Percentiles rank a stretch among this genome's conserved stretches.
These are phyloP conservation scores for Kurtzmaniella natalensis DNA, from an alignment of 1,139 yeast genomes.

Conservation along the genomic window DNA sequence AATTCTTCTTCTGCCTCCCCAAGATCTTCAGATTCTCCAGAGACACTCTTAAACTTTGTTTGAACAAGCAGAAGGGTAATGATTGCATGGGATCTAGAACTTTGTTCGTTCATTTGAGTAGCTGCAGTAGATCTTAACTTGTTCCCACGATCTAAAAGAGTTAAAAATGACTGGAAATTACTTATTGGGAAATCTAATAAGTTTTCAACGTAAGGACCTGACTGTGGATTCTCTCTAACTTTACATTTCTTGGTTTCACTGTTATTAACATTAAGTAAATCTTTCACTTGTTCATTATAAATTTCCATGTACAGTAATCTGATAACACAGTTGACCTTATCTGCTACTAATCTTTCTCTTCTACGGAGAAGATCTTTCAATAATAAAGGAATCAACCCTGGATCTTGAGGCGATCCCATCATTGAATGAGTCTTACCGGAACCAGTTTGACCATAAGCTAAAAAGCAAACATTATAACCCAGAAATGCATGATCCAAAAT, in stretches of 20 bases:
- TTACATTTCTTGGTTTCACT: slow-evolving; percentile 28
- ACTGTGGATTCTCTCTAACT: slow-evolving; percentile 56
- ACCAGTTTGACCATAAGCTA: slow-evolving; percentile 80
- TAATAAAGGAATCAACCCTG: slow-evolving; percentile 60
- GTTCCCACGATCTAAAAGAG: slow-evolving; percentile 44
- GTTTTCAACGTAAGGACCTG: slow-evolving; percentile 71
- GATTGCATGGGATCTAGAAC: slow-evolving; percentile 78
- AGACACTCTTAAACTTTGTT: slow-evolving; percentile 35
- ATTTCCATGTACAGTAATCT: slow-evolving; percentile 64
- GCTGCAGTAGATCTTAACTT: slow-evolving; percentile 58
- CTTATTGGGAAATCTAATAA: slow-evolving; percentile 46
- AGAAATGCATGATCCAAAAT: slow-evolving; percentile 58
- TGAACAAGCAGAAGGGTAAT: slow-evolving; percentile 60
- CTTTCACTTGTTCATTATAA: slow-evolving; percentile 68
- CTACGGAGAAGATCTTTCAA: slow-evolving; percentile 50
- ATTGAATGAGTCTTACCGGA: slow-evolving; percentile 69
- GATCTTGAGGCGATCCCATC: slow-evolving; percentile 54
- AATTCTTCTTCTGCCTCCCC: slow-evolving; percentile 53
- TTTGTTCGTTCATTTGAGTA: slow-evolving; percentile 64
- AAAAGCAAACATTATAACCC: slow-evolving; percentile 70
- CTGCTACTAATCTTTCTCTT: slow-evolving; percentile 34
- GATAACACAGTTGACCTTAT: slow-evolving; percentile 48
- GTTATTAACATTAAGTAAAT: slow-evolving; percentile 34
- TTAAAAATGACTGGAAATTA: slow-evolving; percentile 39
- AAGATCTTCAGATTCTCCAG: slow-evolving; percentile 10